Evolutionary conservation across 768 basidiomycete genomes (phyloP).

Genomic region (Trametopsis cervina): DNA sequence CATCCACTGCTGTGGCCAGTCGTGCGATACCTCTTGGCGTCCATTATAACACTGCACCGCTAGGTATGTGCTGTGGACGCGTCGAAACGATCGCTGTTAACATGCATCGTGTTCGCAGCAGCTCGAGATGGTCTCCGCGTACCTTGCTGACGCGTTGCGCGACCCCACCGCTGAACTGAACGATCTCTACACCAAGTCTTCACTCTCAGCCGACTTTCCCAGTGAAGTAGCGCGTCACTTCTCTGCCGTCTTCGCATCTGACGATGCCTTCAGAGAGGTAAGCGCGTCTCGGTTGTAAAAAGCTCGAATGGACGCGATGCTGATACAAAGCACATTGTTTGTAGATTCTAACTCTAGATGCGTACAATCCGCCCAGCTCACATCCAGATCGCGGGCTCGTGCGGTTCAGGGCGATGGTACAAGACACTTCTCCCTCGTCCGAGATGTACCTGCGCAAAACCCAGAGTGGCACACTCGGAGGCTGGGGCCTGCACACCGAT

Average conservation of each 20-base stretch:
- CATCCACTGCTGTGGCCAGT: no score
- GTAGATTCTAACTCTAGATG: constrained; percentile 54
- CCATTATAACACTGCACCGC: no score
- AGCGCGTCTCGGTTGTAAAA: no score
- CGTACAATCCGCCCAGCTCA: constrained; percentile 39
- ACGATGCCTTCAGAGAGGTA: constrained; percentile 21
- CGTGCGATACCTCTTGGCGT: no score
- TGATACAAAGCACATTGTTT: constrained; percentile 2
- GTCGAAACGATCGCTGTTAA: not conserved
- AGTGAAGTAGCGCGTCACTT: constrained; percentile 24
- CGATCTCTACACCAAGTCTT: constrained; percentile 34
- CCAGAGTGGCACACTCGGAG: constrained; percentile 43
- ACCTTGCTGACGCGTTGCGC: constrained; percentile 40
- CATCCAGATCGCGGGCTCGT: constrained; percentile 54
- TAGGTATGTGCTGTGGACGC: not conserved
- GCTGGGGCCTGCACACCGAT: constrained; percentile 60
- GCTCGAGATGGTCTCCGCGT: constrained; percentile 45
- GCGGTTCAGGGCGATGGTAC: constrained; percentile 71
- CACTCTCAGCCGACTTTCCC: constrained; percentile 20
- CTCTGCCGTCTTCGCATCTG: constrained; percentile 22
- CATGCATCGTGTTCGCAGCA: no score
- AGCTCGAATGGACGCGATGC: not conserved
- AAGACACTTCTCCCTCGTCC: constrained; percentile 69
- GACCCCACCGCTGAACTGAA: constrained; percentile 43
- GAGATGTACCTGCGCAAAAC: constrained; percentile 63